Conservation (phyloP, 2,329 filamentous ascomycete species). For the Coniochaeta prunicola region DNA sequence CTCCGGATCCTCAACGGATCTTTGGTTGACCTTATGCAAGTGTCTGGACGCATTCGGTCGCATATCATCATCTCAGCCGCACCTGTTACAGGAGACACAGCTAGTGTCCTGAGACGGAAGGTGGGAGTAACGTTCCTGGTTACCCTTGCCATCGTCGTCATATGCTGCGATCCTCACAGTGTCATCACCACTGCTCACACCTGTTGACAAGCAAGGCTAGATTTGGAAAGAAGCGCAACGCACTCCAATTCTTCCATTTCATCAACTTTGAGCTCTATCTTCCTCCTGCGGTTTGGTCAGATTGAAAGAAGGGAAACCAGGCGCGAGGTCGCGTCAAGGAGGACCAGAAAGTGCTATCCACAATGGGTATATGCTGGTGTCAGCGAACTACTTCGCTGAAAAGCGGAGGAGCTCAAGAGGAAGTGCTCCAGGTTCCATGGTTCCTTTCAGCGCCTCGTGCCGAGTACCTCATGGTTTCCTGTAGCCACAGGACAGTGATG, state of each 20-base stretch:
- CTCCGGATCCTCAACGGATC: background rate
- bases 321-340: too few relatives aligned
- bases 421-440: too few relatives aligned
- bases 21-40: background rate
- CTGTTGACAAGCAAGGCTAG: background rate
- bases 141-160: background rate
- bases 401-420: too few relatives aligned
- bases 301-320: too few relatives aligned
- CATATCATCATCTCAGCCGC: background rate
- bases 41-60: background rate
- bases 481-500: background rate
- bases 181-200: background rate
- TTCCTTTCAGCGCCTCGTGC: too few relatives aligned
- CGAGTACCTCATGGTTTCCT: background rate
- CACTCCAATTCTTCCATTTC: background rate
- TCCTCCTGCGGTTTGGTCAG: too few relatives aligned
- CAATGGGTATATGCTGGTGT: too few relatives aligned
- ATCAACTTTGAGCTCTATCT: background rate
- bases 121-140: background rate
- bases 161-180: background rate
- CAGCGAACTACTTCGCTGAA: too few relatives aligned
- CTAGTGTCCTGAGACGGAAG: background rate
- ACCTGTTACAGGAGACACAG: background rate
- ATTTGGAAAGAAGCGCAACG: background rate
- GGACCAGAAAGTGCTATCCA: too few relatives aligned